Conservation (phyloP, 805 yeast species). For the Yamadazyma laniorum region DNA sequence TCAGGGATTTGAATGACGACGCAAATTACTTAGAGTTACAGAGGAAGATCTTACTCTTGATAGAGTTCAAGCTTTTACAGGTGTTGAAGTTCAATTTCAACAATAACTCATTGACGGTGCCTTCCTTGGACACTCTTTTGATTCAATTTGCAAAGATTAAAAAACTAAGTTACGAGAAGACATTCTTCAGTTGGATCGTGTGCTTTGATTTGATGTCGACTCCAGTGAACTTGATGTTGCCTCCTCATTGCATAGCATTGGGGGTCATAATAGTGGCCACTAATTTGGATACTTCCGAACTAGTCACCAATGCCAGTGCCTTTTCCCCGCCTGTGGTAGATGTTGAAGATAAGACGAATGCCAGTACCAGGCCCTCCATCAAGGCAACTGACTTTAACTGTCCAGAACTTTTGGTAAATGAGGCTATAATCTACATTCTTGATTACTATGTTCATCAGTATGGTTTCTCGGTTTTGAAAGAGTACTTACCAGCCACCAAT, state of each 20-base stretch:
- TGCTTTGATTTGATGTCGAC: slow-evolving; percentile 72
- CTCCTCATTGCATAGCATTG: slow-evolving; percentile 74
- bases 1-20: slow-evolving; percentile 35
- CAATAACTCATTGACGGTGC: slow-evolving; percentile 43
- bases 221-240: slow-evolving; percentile 63
- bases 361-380: slow-evolving; percentile 15
- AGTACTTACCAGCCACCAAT: slow-evolving; percentile 38
- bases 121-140: slow-evolving; percentile 59
- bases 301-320: slow-evolving; percentile 11
- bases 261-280: slow-evolving; percentile 63
- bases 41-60: slow-evolving; percentile 51
- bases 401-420: slow-evolving; percentile 44
- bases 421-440: slow-evolving; percentile 55
- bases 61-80: slow-evolving; percentile 75
- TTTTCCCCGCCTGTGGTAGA: slow-evolving; percentile 10
- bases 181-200: slow-evolving; percentile 68
- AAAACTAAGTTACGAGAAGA: slow-evolving; percentile 43
- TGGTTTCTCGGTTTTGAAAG: slow-evolving; percentile 49
- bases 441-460: slow-evolving; percentile 61
- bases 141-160: slow-evolving; percentile 58
- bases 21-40: slow-evolving; percentile 45
- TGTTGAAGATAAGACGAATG: not conserved
- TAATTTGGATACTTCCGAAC: slow-evolving; percentile 41
- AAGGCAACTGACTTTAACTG: slow-evolving; percentile 41
- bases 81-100: slow-evolving; percentile 79